These are phyloP conservation scores for Globisporangium splendens DNA, from an alignment of 352 stramenopile species.

Conservation along the genomic window DNA sequence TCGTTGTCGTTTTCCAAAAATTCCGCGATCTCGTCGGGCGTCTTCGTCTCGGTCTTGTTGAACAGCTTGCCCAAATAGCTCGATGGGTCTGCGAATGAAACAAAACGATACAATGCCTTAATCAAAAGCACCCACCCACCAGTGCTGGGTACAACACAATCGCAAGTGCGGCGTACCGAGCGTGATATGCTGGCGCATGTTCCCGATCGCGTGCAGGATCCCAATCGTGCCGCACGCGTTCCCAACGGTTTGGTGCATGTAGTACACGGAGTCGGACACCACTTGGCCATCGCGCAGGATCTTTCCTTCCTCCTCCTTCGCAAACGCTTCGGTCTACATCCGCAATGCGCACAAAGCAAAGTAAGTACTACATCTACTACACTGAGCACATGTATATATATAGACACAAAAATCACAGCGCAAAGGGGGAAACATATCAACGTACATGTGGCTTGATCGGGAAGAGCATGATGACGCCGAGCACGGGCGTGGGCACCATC, in stretches of 20 bases:
- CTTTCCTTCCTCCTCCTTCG: constrained; percentile 60
- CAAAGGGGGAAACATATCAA: too few species aligned
- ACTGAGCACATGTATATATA: too few species aligned
- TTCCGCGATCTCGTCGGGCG: constrained; percentile 77
- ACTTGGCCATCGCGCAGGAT: constrained; percentile 74
- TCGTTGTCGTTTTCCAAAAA: constrained; percentile 90
- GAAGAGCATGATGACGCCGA: constrained; percentile 94
- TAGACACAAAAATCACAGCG: too few species aligned
- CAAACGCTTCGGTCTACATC: constrained; percentile 64
- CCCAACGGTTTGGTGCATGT: constrained; percentile 95
- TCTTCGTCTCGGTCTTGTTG: constrained; percentile 70
- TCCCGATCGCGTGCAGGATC: constrained; percentile 92
- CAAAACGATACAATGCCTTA: background rate
- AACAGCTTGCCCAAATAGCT: constrained; percentile 87
- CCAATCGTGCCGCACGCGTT: constrained; percentile 97
- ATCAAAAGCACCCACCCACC: too few species aligned
- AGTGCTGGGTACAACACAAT: background rate
- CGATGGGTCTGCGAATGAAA: constrained; percentile 32
- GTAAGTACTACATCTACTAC: too few species aligned
- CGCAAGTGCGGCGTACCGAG: constrained; percentile 37
- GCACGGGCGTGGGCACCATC: constrained; percentile 93
- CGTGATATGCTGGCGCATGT: constrained; percentile 75
- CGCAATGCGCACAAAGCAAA: background rate
- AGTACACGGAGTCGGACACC: constrained; percentile 80
- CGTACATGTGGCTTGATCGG: constrained; percentile 89